Conservation (phyloP, 164 flowering plant genomes). For the Stephania japonica region DNA sequence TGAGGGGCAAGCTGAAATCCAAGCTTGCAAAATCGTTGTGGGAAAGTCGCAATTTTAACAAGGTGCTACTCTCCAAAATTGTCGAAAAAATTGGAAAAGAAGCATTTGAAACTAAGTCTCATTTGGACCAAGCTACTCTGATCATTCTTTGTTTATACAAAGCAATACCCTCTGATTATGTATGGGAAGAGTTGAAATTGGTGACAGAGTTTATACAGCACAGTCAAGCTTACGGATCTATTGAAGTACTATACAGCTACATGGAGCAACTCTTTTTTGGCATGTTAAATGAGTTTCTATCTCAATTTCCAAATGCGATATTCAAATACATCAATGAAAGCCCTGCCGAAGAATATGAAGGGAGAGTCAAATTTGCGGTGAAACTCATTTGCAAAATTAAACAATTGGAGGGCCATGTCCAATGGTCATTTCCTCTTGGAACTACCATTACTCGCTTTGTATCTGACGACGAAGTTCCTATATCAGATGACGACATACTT, state of each 20-base stretch:
- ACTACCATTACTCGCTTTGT: too few relatives aligned
- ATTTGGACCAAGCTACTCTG: neutral
- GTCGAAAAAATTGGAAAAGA: neutral
- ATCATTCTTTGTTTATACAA: neutral
- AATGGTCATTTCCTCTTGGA: too few relatives aligned
- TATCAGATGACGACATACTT: too few relatives aligned
- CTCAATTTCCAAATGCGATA: slow-evolving; percentile 7
- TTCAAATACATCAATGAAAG: slow-evolving; percentile 6
- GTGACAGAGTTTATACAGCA: neutral
- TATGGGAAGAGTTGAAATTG: neutral
- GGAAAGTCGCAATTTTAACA: neutral
- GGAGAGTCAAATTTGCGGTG: neutral
- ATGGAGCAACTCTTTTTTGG: neutral
- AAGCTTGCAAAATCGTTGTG: neutral
- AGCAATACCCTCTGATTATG: neutral
- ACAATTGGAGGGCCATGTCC: neutral
- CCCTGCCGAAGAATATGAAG: neutral
- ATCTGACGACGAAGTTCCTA: too few relatives aligned
- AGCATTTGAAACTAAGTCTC: neutral
- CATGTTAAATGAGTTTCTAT: neutral
- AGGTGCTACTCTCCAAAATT: neutral
- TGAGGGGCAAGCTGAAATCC: neutral
- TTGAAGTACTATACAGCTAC: neutral
- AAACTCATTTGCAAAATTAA: neutral
- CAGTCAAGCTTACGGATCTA: neutral